These are phyloP conservation scores for Haplosporangium sp. DNA, from an alignment of 371 early-diverging fungal species.

Conservation along the genomic window DNA sequence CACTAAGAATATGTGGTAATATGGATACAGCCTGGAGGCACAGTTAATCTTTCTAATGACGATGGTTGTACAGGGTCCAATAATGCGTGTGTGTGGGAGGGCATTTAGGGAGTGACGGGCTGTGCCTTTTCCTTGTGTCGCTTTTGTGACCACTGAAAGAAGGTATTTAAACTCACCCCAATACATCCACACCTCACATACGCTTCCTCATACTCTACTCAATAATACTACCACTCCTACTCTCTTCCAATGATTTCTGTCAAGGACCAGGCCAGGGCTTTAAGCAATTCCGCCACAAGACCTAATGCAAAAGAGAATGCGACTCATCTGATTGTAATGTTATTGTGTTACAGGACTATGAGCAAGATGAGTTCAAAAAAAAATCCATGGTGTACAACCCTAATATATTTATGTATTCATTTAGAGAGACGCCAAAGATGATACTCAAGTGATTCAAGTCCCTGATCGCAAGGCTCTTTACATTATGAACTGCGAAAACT, in stretches of 20 bases:
- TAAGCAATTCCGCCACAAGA: slow-evolving; percentile 19
- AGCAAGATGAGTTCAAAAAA: no score
- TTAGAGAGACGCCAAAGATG: slow-evolving; percentile 29
- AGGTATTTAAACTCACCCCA: not conserved
- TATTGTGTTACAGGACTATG: not conserved
- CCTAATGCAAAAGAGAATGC: slow-evolving; percentile 47
- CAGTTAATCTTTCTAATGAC: not conserved
- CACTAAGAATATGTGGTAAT: no score
- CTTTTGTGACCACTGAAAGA: slow-evolving; percentile 1
- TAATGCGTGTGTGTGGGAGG: no score
- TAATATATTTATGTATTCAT: not conserved
- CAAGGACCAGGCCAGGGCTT: slow-evolving; percentile 34
- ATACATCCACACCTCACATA: not conserved
- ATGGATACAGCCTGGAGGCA: not conserved
- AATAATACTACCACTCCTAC: not conserved
- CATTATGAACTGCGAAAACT: slow-evolving; percentile 46
- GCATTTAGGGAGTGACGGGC: not conserved
- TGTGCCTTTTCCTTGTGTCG: not conserved
- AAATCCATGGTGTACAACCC: not conserved
- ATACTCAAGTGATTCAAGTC: slow-evolving; percentile 19
- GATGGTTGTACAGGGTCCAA: not conserved
- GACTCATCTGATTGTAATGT: slow-evolving; percentile 44
- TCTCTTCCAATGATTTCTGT: slow-evolving; percentile 36
- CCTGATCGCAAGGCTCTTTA: slow-evolving; percentile 41
- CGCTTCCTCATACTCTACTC: not conserved